A percentile compares a stretch with the other conserved stretches of the same genome.
phyloP scores from a whole-genome alignment of 1,139 yeast genomes.

The Candida labiduridarum region DNA sequence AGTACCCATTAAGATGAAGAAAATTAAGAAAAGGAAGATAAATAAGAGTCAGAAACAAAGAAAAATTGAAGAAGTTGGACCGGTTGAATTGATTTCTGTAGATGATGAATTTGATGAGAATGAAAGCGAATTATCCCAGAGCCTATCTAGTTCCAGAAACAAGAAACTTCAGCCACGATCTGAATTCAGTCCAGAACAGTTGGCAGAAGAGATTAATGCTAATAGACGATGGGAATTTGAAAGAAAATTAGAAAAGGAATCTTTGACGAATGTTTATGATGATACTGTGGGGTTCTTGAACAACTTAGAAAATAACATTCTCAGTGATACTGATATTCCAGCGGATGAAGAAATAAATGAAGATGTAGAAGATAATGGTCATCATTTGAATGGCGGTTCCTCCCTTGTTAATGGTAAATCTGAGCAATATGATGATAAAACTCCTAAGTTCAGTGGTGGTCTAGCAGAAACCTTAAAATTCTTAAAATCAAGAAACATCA shows the following conservation, averaged over 20 bases:
- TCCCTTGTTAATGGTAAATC: neutral
- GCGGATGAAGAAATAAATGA: constrained; percentile 3
- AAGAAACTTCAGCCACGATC: constrained; percentile 34
- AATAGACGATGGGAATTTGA: constrained; percentile 33
- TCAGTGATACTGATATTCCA: constrained; percentile 3
- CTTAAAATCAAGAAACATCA: constrained; percentile 48
- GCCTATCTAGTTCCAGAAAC: constrained; percentile 43
- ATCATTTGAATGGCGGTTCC: too few relatives aligned
- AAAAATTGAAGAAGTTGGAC: constrained; percentile 25
- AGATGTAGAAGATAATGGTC: neutral
- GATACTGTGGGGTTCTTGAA: constrained; percentile 62
- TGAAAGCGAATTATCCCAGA: constrained; percentile 49
- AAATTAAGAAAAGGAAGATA: constrained; percentile 32
- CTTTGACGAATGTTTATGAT: constrained; percentile 43
- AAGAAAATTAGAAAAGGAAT: constrained; percentile 24
- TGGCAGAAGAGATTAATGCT: constrained; percentile 47
- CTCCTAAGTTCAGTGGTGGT: constrained; percentile 44
- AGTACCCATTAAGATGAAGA: constrained; percentile 49
- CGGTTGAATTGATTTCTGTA: constrained; percentile 27
- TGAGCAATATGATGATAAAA: constrained; percentile 5
- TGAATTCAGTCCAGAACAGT: constrained; percentile 44
- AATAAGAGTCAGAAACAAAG: constrained; percentile 17
- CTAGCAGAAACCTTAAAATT: constrained; percentile 60
- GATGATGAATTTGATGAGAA: constrained; percentile 38
- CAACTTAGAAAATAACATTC: constrained; percentile 24